These are phyloP conservation scores for Phytophthora sansomeana DNA, from an alignment of 352 stramenopile genomes.

Conservation along the genomic window DNA sequence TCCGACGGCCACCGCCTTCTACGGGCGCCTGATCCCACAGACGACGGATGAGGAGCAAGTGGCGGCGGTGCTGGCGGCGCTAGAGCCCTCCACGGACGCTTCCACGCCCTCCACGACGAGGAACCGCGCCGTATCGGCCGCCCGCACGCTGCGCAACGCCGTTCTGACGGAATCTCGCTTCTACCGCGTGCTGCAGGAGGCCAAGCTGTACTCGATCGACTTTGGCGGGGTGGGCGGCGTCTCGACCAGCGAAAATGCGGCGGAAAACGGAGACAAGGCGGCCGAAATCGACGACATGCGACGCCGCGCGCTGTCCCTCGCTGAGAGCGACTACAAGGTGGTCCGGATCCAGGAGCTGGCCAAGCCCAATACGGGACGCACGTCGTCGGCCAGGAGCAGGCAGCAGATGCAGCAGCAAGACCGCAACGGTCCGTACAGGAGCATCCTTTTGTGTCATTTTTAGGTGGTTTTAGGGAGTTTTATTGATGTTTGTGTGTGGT, in stretches of 20 bases:
- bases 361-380: slow-evolving; percentile 41
- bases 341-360: slow-evolving; percentile 72
- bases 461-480: background rate
- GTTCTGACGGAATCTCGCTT: slow-evolving; percentile 62
- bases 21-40: slow-evolving; percentile 53
- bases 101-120: background rate
- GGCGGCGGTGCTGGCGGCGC: slow-evolving; percentile 22
- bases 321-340: slow-evolving; percentile 56
- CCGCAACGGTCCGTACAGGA: slow-evolving; percentile 45
- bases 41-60: slow-evolving; percentile 39
- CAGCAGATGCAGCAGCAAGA: slow-evolving; percentile 47
- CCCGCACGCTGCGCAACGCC: slow-evolving; percentile 39
- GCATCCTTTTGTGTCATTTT: background rate
- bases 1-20: slow-evolving; percentile 35
- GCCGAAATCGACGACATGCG: slow-evolving; percentile 31
- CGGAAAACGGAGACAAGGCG: slow-evolving; percentile 1
- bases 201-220: slow-evolving; percentile 73
- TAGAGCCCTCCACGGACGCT: slow-evolving; percentile 13
- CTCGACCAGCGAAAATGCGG: slow-evolving; percentile 7
- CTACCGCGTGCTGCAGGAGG: slow-evolving; percentile 75
- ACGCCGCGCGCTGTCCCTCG: slow-evolving; percentile 33
- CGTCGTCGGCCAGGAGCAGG: slow-evolving; percentile 28
- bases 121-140: slow-evolving; percentile 16
- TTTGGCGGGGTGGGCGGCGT: slow-evolving; percentile 45
- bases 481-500: slow-evolving; percentile 6